Conservation (phyloP, 139 green algal genomes). For the Chlorella sp. region DNA sequence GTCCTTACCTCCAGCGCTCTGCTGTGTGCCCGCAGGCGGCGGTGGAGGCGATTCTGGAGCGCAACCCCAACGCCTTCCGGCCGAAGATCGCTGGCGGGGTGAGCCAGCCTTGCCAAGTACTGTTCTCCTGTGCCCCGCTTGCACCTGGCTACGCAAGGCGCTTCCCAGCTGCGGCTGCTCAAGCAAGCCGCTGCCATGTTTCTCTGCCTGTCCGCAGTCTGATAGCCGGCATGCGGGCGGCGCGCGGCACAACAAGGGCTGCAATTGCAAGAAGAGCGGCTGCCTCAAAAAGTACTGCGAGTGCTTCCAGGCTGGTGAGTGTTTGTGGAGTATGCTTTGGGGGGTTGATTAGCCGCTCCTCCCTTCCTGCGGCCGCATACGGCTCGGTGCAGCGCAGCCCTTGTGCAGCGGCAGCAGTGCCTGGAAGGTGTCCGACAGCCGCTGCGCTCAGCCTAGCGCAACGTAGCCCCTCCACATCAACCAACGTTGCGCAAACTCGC, state of each 20-base stretch:
- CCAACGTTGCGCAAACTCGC: too few species aligned
- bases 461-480: neutral
- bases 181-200: too few species aligned
- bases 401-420: too few species aligned
- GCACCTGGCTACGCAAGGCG: too few species aligned
- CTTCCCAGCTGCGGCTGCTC: too few species aligned
- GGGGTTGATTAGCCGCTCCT: too few species aligned
- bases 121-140: too few species aligned
- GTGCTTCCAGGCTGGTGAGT: conserved; percentile 71
- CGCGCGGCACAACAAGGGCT: conserved; percentile 86
- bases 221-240: conserved; percentile 7
- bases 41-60: conserved; percentile 88
- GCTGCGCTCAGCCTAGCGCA: too few species aligned
- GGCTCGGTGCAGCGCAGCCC: too few species aligned
- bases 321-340: neutral
- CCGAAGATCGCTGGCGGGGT: conserved; percentile 85
- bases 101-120: neutral
- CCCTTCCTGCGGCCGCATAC: too few species aligned
- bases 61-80: conserved; percentile 91
- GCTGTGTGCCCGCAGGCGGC: conserved; percentile 63
- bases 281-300: conserved; percentile 84
- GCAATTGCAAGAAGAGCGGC: conserved; percentile 91
- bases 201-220: neutral
- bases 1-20: too few species aligned
- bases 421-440: too few species aligned